Evolutionary conservation across 441 rosid genomes (phyloP).

Genomic region (Flueggea neowawraea): DNA sequence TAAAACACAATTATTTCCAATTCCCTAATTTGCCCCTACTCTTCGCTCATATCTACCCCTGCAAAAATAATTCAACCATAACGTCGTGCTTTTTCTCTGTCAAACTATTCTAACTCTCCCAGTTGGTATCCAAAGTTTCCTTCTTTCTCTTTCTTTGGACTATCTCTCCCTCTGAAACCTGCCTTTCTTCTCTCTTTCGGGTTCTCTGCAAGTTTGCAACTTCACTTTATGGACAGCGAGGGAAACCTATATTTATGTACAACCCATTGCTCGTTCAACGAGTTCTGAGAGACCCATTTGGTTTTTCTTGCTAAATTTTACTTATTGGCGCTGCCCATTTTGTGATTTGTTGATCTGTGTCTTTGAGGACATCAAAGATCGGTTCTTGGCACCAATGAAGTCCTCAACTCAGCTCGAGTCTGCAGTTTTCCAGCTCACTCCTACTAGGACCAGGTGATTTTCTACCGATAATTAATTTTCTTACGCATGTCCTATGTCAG

Average conservation of each 20-base stretch:
- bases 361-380: constrained; percentile 19
- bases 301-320: constrained; percentile 1
- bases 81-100: constrained; percentile 13
- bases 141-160: constrained; percentile 11
- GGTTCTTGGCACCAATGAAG: constrained; percentile 48
- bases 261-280: constrained; percentile 3
- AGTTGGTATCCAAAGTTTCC: constrained; percentile 43
- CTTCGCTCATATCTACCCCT: constrained; percentile 1
- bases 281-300: not conserved
- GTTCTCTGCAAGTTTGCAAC: not conserved
- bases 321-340: constrained; percentile 5
- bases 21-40: constrained; percentile 26
- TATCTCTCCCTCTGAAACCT: constrained; percentile 8
- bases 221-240: constrained; percentile 1
- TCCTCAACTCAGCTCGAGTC: constrained; percentile 80
- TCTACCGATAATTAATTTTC: not conserved
- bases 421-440: constrained; percentile 95
- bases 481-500: not conserved
- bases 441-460: constrained; percentile 89
- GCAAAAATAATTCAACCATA: not conserved
- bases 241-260: constrained; percentile 9
- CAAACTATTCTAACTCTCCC: constrained; percentile 11
- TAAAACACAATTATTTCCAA: not conserved
- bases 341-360: constrained; percentile 26
- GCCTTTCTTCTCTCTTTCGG: constrained; percentile 1